These are phyloP conservation scores for Claviceps africana DNA, from an alignment of 2,329 filamentous ascomycete genomes.

Conservation along the genomic window DNA sequence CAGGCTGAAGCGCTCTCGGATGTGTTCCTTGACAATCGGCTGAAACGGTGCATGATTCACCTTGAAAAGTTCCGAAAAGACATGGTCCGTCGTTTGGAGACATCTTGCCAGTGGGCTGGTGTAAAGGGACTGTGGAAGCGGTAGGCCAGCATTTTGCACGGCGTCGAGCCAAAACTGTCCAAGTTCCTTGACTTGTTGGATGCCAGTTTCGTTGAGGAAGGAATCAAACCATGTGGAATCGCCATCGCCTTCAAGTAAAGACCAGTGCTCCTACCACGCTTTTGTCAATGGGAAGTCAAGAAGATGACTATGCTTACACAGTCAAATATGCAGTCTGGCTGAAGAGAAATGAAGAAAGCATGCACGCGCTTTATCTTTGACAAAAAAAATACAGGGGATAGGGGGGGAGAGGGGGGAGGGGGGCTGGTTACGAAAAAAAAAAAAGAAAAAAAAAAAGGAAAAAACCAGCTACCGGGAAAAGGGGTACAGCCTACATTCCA, in stretches of 20 bases:
- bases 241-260: slow-evolving; percentile 25
- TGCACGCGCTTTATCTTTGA: no score
- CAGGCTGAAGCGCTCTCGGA: slow-evolving; percentile 44
- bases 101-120: slow-evolving; percentile 45
- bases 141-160: slow-evolving; percentile 30
- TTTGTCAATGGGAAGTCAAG: neutral
- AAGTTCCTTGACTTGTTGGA: slow-evolving; percentile 37
- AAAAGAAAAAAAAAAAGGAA: no score
- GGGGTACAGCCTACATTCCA: slow-evolving; percentile 32
- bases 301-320: neutral
- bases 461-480: neutral
- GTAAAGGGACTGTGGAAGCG: slow-evolving; percentile 40
- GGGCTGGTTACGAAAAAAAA: no score
- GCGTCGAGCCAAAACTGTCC: slow-evolving; percentile 36
- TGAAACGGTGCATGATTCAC: slow-evolving; percentile 26
- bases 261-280: slow-evolving; percentile 20
- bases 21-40: slow-evolving; percentile 41
- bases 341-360: neutral
- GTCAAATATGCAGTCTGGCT: neutral
- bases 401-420: no score
- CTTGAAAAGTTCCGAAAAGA: slow-evolving; percentile 29
- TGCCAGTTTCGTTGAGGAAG: slow-evolving; percentile 36
- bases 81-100: slow-evolving; percentile 39
- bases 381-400: no score
- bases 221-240: slow-evolving; percentile 27